Base-by-base conservation (phyloP, 352 stramenopile species). In the Thraustochytrium sp. region DNA sequence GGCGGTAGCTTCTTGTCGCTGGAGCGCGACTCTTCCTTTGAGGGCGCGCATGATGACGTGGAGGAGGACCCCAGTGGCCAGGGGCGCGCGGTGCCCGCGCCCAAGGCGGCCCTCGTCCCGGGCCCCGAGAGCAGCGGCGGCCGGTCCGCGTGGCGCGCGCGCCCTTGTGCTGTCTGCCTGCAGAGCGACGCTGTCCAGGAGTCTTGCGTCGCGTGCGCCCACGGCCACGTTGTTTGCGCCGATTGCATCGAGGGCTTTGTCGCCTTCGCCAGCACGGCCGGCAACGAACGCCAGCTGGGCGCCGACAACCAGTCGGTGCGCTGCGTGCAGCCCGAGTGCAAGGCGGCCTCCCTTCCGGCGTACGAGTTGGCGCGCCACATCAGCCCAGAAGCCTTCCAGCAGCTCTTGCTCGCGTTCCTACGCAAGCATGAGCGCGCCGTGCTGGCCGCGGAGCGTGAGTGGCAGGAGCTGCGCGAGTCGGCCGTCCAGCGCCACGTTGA, bases 201-300 rank as follows among this genome's bases (percentile, higher is more conserved):
- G 9, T 23, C 26, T 16, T 44, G 59, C 26, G 26, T 72, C 40
- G 16, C 59, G 40, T 72, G 59, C 59, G 59, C 13, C 21, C 13
- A 11, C 21, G 59, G 59, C 34, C 59, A 72, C 59, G 21, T 72
- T 31, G 23, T 72, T n/a, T 72, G 59, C 40, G 59, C 36, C 2
- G 59, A 72, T 26, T 72, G 59, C 36, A 44, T 72, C 40, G 31
- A 55, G 9, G 59, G 59, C 26, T 72, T 72, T 72, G 59, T 72
- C 59, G 21, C 34, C 36, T 72, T 72, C 46, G 59, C 59, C 36
- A 72, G 59, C 59, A 44, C 59, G 40, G 59, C 46, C 36, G 59
- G 59, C 34, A 72, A 72, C 8, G 59, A 72, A 29, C 26, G 11
- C 13, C 59, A 72, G 59, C 59, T 72, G 9, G 59, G 59, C 13